Base-by-base conservation (phyloP, 768 basidiomycete genomes). In the Postia placenta region DNA sequence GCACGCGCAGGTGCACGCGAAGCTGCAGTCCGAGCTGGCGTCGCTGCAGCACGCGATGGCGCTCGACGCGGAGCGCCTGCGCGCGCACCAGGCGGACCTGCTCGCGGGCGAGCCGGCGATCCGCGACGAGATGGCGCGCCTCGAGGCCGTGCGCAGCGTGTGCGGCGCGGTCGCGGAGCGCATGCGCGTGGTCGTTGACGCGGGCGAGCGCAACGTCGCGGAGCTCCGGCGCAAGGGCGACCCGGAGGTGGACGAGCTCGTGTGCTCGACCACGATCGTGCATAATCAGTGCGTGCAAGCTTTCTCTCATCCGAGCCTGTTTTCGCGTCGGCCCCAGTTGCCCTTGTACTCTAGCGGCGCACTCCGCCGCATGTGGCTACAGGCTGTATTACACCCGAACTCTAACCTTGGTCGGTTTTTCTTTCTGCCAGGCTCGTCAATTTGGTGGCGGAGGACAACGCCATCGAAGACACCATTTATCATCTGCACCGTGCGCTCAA, bases 401-500 rank as follows among this genome's bases (percentile, higher is more conserved):
- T 14, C 33, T 12, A 14, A 2, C 11, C 22, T 6, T 47, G 25
- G 11, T 33, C 42, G n/a, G n/a, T n/a, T n/a, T n/a, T n/a, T n/a
- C 11, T 39, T 39, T 39, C 25, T 41, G 23, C 11, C 62, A 98
- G 95, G 69, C 73, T 99, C 20, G 84, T 97, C 57, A 90, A 97
- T 63, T 76, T 98, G 24, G 86, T 97, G n/a, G 94, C 96, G n/a
- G 96, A 99, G 66, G 96, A 98, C 67, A 93, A 92, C 60, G 92
- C 95, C 1, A 93, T 98, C 62, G 95, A 97, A 69, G 96, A 98
- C 65, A 95, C 95, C 40, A 87, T 96, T 51, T 99, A 97, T 69
- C 93, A 98, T 65, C 78, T 99, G 41, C 92, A 94, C 56, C 79
- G 93, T 53, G 95, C 93, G 0, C 73, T 99, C 54, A 96, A 96